Percentiles rank a stretch among this genome's conserved stretches.
Conservation (phyloP, 1,139 yeast species). For the Yamadazyma conglobata region DNA sequence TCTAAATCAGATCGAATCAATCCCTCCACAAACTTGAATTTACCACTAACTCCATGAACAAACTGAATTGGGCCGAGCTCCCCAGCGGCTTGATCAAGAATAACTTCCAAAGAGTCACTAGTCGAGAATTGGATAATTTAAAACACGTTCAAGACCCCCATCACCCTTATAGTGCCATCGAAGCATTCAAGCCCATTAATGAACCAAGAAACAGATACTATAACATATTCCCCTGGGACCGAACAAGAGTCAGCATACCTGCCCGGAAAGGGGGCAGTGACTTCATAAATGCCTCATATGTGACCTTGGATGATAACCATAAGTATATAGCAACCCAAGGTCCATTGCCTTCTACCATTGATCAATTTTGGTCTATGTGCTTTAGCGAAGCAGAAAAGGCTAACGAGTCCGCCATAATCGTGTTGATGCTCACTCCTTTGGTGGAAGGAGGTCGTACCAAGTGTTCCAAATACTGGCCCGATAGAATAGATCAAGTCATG, state of each 20-base stretch:
- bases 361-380: conserved; percentile 88
- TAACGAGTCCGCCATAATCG: conserved; percentile 43
- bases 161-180: conserved; percentile 5
- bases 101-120: conserved; percentile 8
- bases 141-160: not conserved
- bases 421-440: conserved; percentile 88
- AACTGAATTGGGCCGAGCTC: conserved; percentile 10
- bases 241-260: conserved; percentile 32
- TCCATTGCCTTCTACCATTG: conserved; percentile 59
- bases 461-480: conserved; percentile 78
- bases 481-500: conserved; percentile 13
- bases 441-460: conserved; percentile 57
- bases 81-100: no score
- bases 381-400: conserved; percentile 40
- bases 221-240: conserved; percentile 45
- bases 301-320: conserved; percentile 16
- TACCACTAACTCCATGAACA: no score
- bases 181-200: conserved; percentile 8
- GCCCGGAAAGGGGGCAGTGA: conserved; percentile 11
- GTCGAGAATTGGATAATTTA: conserved; percentile 8
- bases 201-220: conserved; percentile 35
- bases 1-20: no score
- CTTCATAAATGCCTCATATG: conserved; percentile 43
- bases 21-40: no score
- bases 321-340: conserved; percentile 49